Evolutionary conservation across 441 rosid species (phyloP).

Genomic region (Viola pubescens): DNA sequence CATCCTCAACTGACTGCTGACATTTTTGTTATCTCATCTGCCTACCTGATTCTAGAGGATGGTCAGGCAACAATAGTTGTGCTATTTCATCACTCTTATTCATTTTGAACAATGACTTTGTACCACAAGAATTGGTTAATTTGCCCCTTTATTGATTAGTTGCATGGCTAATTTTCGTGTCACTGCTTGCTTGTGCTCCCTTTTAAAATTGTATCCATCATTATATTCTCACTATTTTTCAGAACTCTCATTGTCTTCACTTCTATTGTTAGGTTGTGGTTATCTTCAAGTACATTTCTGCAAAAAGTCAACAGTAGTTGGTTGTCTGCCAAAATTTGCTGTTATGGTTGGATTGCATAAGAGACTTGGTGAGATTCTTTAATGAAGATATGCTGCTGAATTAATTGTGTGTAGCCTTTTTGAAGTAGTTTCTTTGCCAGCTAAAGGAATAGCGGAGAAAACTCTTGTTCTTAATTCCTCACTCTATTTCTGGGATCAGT

Average conservation of each 20-base stretch:
- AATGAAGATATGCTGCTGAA: not conserved
- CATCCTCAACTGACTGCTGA: too few relatives aligned
- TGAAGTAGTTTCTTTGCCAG: constrained; percentile 7
- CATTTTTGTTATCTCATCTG: too few relatives aligned
- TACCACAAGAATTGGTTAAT: not conserved
- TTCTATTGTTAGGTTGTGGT: not conserved
- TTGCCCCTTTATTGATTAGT: not conserved
- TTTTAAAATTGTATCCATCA: too few relatives aligned
- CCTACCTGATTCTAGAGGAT: too few relatives aligned
- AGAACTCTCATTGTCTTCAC: too few relatives aligned
- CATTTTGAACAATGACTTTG: not conserved
- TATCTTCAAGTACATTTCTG: constrained; percentile 7
- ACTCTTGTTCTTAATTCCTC: not conserved
- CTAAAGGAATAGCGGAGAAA: constrained; percentile 8
- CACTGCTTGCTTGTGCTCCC: not conserved
- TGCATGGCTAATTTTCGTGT: not conserved
- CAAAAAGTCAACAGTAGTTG: not conserved
- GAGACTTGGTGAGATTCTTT: not conserved
- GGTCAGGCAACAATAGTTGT: too few relatives aligned
- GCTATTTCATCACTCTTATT: not conserved
- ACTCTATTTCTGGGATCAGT: constrained; percentile 1
- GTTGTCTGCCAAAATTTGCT: not conserved
- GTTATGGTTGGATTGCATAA: not conserved
- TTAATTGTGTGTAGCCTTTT: not conserved
- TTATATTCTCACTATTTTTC: too few relatives aligned